Evolutionary conservation across 352 stramenopile species (phyloP).

Genomic region (Paralagenidium karlingii): DNA sequence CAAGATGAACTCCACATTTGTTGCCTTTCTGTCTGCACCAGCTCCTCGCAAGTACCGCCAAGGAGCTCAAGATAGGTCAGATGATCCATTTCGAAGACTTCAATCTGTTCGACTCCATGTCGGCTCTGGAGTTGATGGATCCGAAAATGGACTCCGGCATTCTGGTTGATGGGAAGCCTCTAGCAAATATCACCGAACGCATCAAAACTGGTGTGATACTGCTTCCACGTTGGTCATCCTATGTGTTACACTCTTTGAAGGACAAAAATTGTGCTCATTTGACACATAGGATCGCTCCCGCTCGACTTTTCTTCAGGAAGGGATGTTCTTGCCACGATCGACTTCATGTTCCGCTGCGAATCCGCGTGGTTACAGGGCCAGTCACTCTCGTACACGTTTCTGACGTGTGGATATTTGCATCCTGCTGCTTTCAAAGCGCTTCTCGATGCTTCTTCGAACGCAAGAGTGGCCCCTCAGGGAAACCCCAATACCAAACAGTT

Average conservation of each 20-base stretch:
- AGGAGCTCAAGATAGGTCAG: constrained; percentile 71
- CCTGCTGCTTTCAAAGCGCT: constrained; percentile 59
- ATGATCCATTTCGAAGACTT: constrained; percentile 74
- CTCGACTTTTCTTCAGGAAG: constrained; percentile 48
- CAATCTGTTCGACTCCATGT: constrained; percentile 91
- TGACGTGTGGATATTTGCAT: constrained; percentile 86
- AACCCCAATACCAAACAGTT: too few species aligned
- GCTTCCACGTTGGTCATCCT: background rate
- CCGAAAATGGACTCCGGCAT: constrained; percentile 90
- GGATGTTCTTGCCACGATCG: constrained; percentile 62
- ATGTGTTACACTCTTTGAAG: background rate
- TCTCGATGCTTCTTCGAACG: constrained; percentile 10
- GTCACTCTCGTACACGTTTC: constrained; percentile 78
- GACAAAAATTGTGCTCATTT: background rate
- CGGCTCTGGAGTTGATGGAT: constrained; percentile 90
- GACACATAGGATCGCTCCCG: constrained; percentile 15
- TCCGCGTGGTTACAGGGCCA: constrained; percentile 75
- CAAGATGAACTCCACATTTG: too few species aligned
- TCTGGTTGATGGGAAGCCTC: constrained; percentile 38
- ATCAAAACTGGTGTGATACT: constrained; percentile 12
- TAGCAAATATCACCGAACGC: constrained; percentile 37
- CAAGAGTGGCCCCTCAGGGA: too few species aligned
- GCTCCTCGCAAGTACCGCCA: constrained; percentile 45
- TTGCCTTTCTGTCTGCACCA: constrained; percentile 7
- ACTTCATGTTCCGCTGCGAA: constrained; percentile 65